Evolutionary conservation across 2,329 filamentous ascomycete species (phyloP).

Genomic region (Fusarium falciforme): DNA sequence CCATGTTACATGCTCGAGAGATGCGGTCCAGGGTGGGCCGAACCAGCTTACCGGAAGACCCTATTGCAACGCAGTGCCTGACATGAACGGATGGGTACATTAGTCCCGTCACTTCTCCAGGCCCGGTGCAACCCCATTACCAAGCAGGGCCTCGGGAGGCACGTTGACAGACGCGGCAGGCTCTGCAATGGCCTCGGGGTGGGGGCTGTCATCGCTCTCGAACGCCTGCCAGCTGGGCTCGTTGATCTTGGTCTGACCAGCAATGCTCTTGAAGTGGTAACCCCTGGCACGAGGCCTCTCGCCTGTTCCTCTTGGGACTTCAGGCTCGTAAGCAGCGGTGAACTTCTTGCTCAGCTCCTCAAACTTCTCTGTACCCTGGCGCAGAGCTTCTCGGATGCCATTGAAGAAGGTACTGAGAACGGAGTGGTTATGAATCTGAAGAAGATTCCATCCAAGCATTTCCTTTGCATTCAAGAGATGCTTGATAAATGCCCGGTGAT

Average conservation of each 20-base stretch:
- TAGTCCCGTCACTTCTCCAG: constrained; percentile 60
- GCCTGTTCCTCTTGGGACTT: constrained; percentile 80
- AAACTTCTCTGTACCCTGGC: constrained; percentile 67
- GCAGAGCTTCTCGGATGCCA: constrained; percentile 74
- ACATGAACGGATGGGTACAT: constrained; percentile 25
- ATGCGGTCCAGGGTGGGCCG: constrained; percentile 25
- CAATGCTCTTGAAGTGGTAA: constrained; percentile 82
- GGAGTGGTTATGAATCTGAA: constrained; percentile 92
- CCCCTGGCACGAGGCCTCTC: constrained; percentile 83
- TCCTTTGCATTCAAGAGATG: constrained; percentile 92
- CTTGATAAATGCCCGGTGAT: constrained; percentile 88
- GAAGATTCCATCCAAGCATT: constrained; percentile 94
- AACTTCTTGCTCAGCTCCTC: constrained; percentile 61
- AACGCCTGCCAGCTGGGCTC: constrained; percentile 73
- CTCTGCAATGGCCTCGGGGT: constrained; percentile 31
- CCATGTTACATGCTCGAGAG: neutral
- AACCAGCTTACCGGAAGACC: constrained; percentile 20
- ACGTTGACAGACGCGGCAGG: constrained; percentile 30
- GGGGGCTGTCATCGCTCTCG: constrained; percentile 32
- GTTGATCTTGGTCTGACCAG: constrained; percentile 75
- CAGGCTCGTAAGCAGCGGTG: constrained; percentile 69
- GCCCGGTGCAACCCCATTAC: constrained; percentile 60
- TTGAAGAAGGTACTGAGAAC: constrained; percentile 79
- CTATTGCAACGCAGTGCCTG: constrained; percentile 25
- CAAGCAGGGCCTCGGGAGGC: constrained; percentile 58